Evolutionary conservation across 2,329 filamentous ascomycete species (phyloP), one percentile per base, ranked within the genome.

Genomic region (Mycocentrospora acerina): DNA sequence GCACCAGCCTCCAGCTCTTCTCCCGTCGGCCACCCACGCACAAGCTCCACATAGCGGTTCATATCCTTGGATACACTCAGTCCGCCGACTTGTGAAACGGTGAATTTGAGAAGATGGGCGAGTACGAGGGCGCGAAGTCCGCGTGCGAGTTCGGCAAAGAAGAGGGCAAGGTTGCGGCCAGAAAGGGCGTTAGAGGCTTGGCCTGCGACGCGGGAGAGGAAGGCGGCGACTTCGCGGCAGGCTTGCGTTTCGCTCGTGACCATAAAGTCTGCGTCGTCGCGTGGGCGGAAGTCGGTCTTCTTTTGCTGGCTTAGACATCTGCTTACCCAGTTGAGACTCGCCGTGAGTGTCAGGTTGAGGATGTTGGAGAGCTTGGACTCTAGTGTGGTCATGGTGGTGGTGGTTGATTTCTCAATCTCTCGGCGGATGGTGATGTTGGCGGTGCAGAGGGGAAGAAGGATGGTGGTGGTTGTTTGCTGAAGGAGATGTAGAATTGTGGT

Each of bases 41-140:
- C 77, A 9, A 95, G 81, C 44, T 90, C 85, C 7, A 88, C 86
- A 67, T 98, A 98, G 62, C 89, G 90, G 24, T 89, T 88, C 66
- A 97, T 90, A 64, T 98, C 93, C 71, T 97, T 95, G 24, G 86
- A 91, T 17, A 97, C 88, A 80, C 96, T 93, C 31, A 98, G 80
- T 2, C 90, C 93, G 45, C 93, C 93, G 0, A 91, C 90, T 27
- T 90, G 88, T 54, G 90, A 95, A 51, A 98, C 89, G 44, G 85
- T 82, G 71, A 95, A 98, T 59, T 88, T 90, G 60, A 95, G 93
- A 71, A 97, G 88, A 69, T 98, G 93, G 46, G 93, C 88, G 47
- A 98, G 83, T 4, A 98, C 78, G 8, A 94, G 79, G 33, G 78
- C 73, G 51, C 90, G 83, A 24, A 95, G 76, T 8, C 85, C 85